Conservation (phyloP, 306 rosid species). For the Styphnolobium japonicum region DNA sequence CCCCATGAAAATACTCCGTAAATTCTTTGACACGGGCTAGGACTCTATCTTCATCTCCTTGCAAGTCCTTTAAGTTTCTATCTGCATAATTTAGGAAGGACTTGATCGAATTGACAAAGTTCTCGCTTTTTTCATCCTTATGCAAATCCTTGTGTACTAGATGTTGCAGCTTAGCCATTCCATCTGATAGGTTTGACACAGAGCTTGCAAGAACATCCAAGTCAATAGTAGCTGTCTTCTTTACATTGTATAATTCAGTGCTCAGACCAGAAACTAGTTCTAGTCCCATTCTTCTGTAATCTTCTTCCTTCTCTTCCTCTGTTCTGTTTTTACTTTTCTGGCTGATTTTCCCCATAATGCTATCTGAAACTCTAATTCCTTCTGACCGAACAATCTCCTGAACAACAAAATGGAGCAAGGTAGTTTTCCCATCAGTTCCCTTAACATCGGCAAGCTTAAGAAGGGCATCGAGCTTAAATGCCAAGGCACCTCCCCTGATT, state of each 20-base stretch:
- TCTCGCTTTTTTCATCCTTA: conserved; percentile 37
- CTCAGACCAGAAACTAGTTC: conserved; percentile 85
- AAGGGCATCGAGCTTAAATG: conserved; percentile 88
- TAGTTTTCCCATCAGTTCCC: conserved; percentile 91
- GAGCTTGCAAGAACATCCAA: conserved; percentile 78
- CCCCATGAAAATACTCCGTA: conserved; percentile 88
- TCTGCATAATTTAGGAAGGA: conserved; percentile 52
- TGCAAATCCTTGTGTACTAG: conserved; percentile 44
- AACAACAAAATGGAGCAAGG: conserved; percentile 89
- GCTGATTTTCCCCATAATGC: conserved; percentile 93
- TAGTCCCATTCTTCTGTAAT: conserved; percentile 82
- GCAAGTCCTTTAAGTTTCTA: conserved; percentile 50
- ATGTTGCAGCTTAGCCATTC: conserved; percentile 40
- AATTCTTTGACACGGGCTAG: conserved; percentile 69
- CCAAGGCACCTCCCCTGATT: conserved; percentile 88
- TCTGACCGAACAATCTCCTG: conserved; percentile 83
- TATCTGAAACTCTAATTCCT: conserved; percentile 77
- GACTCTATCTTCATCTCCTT: conserved; percentile 69
- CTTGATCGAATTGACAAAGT: conserved; percentile 48
- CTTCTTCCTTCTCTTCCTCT: conserved; percentile 74
- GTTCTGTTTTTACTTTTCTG: conserved; percentile 54
- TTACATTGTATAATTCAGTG: conserved; percentile 82
- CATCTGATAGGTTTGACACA: conserved; percentile 65
- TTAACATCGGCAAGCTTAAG: conserved; percentile 90
- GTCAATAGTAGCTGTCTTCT: conserved; percentile 82